Conservation (phyloP, 176 grass and related monocot species). For the Aegilops bicornis region DNA sequence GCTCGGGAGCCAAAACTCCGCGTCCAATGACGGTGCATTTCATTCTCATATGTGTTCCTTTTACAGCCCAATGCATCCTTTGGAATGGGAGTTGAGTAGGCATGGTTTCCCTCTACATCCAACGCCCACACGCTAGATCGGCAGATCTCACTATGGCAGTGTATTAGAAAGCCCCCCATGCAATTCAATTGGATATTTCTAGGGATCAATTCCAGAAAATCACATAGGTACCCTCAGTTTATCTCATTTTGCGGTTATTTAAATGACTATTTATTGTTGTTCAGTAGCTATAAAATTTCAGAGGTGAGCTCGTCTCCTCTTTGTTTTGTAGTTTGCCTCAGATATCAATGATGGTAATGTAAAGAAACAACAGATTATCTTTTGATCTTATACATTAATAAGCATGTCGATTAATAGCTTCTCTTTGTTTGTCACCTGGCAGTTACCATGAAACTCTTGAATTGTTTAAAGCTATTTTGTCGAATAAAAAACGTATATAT, state of each 20-base stretch:
- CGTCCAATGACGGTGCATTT: background rate
- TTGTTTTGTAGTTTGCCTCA: too few species aligned
- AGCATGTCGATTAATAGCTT: too few species aligned
- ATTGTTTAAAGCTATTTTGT: too few species aligned
- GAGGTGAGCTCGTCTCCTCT: slow-evolving; percentile 74
- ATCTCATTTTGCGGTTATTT: slow-evolving; percentile 15
- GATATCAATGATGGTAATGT: too few species aligned
- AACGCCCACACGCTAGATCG: background rate
- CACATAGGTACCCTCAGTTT: slow-evolving; percentile 34
- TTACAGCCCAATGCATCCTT: slow-evolving; percentile 76
- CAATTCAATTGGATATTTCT: slow-evolving; percentile 92
- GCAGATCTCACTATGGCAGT: slow-evolving; percentile 47
- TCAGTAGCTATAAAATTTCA: slow-evolving; percentile 58
- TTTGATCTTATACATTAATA: too few species aligned
- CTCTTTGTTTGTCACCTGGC: too few species aligned
- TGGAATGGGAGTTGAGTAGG: slow-evolving; percentile 58
- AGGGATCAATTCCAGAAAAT: slow-evolving; percentile 87
- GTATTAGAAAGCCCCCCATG: slow-evolving; percentile 87
- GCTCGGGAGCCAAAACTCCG: too few species aligned
- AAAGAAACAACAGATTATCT: too few species aligned
- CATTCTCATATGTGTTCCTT: background rate
- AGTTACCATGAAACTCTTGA: too few species aligned
- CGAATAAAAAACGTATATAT: too few species aligned
- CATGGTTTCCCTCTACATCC: background rate
- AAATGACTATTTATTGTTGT: background rate